These are phyloP conservation scores for Leccinum olivaceopallidum DNA, from an alignment of 768 basidiomycete genomes.

Conservation along the genomic window DNA sequence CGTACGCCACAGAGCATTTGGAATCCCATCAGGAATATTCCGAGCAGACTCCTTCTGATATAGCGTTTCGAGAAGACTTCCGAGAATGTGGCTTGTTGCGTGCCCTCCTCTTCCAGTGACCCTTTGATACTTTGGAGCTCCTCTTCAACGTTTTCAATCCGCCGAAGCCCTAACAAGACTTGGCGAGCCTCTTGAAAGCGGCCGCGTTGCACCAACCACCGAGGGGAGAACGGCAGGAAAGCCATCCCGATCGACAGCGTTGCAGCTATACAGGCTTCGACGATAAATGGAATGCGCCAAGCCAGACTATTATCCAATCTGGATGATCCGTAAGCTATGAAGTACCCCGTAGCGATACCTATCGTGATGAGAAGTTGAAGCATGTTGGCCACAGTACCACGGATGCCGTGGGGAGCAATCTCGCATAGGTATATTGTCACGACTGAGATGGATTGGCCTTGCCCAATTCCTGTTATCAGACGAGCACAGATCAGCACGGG, in stretches of 20 bases:
- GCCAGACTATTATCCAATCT: constrained; percentile 24
- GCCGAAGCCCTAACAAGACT: constrained; percentile 27
- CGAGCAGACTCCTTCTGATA: constrained; percentile 38
- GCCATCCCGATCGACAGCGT: constrained; percentile 25
- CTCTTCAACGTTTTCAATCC: constrained; percentile 16
- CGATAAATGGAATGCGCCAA: constrained; percentile 31
- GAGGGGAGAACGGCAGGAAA: constrained; percentile 22
- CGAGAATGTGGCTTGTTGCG: constrained; percentile 21
- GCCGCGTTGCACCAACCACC: constrained; percentile 36
- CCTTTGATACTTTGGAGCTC: constrained; percentile 22
- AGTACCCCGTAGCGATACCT: constrained; percentile 41
- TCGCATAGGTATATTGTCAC: constrained; percentile 43
- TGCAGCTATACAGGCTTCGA: constrained; percentile 24
- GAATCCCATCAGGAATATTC: constrained; percentile 46
- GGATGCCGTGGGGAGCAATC: constrained; percentile 42
- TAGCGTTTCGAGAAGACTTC: constrained; percentile 33
- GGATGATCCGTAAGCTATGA: constrained; percentile 28
- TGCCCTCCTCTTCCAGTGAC: constrained; percentile 26
- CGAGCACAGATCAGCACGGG: constrained; percentile 44
- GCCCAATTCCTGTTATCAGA: constrained; percentile 46
- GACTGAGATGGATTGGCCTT: constrained; percentile 46
- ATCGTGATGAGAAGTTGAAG: constrained; percentile 45
- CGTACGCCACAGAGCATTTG: constrained; percentile 38
- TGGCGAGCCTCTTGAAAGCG: constrained; percentile 32
- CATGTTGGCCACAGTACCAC: constrained; percentile 41